These are phyloP conservation scores for Diversispora epigaea DNA, from an alignment of 192 early-diverging fungal genomes.

Conservation along the genomic window DNA sequence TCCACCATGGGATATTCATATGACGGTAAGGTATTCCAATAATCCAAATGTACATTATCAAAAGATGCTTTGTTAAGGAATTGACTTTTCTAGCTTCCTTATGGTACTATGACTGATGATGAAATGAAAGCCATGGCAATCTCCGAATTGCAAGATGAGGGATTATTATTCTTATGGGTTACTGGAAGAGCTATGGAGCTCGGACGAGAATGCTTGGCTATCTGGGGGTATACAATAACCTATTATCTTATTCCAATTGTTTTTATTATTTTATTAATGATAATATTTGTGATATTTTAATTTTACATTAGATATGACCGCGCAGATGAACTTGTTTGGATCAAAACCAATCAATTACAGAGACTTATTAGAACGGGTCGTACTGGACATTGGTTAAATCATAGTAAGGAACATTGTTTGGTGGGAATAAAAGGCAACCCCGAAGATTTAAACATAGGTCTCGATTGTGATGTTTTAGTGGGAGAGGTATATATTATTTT, in stretches of 20 bases:
- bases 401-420: conserved; percentile 66
- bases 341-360: conserved; percentile 66
- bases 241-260: not conserved
- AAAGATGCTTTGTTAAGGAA: not conserved
- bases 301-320: conserved; percentile 46
- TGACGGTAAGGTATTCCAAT: conserved; percentile 38
- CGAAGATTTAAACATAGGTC: conserved; percentile 39
- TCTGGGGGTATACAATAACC: conserved; percentile 38
- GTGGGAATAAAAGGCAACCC: conserved; percentile 57
- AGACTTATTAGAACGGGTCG: conserved; percentile 60
- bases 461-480: conserved; percentile 61
- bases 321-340: conserved; percentile 64
- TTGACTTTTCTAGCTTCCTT: conserved; percentile 47
- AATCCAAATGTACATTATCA: not conserved
- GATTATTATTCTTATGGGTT: conserved; percentile 64
- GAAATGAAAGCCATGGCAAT: conserved; percentile 60
- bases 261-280: not conserved
- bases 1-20: conserved; percentile 70
- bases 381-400: conserved; percentile 69
- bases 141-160: conserved; percentile 50
- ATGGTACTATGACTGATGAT: conserved; percentile 67
- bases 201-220: conserved; percentile 51
- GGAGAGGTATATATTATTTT: conserved; percentile 40
- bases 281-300: not conserved
- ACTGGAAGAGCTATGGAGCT: conserved; percentile 67